phyloP scores from a whole-genome alignment of 805 yeast species.

The Metschnikowia sp. region DNA sequence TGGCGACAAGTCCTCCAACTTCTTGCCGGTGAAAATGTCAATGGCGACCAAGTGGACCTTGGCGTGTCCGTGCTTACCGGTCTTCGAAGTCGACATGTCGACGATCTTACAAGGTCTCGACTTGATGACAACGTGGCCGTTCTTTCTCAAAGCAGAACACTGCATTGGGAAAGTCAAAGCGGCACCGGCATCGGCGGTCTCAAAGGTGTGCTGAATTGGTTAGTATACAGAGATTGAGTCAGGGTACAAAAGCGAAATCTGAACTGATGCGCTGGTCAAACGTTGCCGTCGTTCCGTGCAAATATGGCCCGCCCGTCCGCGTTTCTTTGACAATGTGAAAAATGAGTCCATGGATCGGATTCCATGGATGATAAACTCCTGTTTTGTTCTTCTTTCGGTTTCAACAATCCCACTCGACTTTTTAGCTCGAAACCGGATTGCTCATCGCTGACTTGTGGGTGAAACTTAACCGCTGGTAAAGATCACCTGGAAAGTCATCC shows the following conservation, averaged over 20 bases:
- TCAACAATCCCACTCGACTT: too few relatives aligned
- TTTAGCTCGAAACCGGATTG: too few relatives aligned
- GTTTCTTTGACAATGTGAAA: too few relatives aligned
- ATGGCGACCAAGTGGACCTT: constrained; percentile 99
- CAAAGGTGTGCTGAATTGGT: constrained; percentile 76
- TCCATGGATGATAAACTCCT: too few relatives aligned
- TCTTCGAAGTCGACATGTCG: constrained; percentile 99
- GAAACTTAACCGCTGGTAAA: too few relatives aligned
- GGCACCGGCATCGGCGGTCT: constrained; percentile 98
- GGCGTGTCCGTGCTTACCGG: constrained; percentile 99
- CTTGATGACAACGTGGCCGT: constrained; percentile 98
- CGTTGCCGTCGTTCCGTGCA: too few relatives aligned
- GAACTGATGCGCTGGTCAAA: not conserved
- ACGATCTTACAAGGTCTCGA: constrained; percentile 99
- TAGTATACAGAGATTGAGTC: constrained; percentile 18
- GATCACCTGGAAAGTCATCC: too few relatives aligned
- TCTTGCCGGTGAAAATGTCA: constrained; percentile 98
- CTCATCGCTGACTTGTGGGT: too few relatives aligned
- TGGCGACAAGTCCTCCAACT: constrained; percentile 99
- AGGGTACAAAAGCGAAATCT: too few relatives aligned
- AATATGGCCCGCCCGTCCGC: too few relatives aligned
- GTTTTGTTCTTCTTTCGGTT: too few relatives aligned
- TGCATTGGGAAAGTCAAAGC: constrained; percentile 98
- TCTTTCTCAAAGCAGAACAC: constrained; percentile 99
- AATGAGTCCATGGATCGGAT: too few relatives aligned